Evolutionary conservation across 805 yeast genomes (phyloP).

Genomic region (Lipomyces lipofer): DNA sequence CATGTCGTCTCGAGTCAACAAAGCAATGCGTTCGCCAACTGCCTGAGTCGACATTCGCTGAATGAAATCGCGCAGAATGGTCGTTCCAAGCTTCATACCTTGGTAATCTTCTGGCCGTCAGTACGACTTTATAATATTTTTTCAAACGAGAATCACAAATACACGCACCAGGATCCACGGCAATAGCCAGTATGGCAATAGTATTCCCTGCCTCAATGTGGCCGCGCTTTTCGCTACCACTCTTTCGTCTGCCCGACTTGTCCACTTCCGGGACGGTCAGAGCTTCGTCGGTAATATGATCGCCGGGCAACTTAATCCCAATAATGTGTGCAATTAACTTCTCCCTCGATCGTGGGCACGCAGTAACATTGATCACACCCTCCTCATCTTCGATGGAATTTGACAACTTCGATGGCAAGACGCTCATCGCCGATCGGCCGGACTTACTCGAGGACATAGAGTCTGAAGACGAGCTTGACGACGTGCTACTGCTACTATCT

Average conservation of each 20-base stretch:
- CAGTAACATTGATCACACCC: conserved; percentile 36
- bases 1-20: conserved; percentile 65
- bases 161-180: conserved; percentile 57
- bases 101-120: conserved; percentile 62
- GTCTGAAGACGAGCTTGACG: conserved; percentile 3
- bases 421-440: not conserved
- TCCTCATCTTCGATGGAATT: conserved; percentile 19
- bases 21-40: conserved; percentile 71
- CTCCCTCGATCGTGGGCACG: conserved; percentile 27
- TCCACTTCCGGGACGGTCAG: conserved; percentile 59
- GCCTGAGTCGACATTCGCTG: conserved; percentile 87
- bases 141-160: not conserved
- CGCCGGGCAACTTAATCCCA: conserved; percentile 46
- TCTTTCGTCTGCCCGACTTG: conserved; percentile 31
- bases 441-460: too few relatives aligned
- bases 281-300: conserved; percentile 68
- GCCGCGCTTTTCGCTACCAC: conserved; percentile 44
- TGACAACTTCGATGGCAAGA: conserved; percentile 1
- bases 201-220: conserved; percentile 73
- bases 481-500: conserved; percentile 5
- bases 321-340: conserved; percentile 23
- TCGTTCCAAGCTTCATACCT: conserved; percentile 78
- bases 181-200: conserved; percentile 82
- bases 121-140: too few relatives aligned
- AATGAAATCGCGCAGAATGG: conserved; percentile 81